These are phyloP conservation scores for Rhexocercosporidium sp. DNA, from an alignment of 2,329 filamentous ascomycete genomes.

Conservation along the genomic window DNA sequence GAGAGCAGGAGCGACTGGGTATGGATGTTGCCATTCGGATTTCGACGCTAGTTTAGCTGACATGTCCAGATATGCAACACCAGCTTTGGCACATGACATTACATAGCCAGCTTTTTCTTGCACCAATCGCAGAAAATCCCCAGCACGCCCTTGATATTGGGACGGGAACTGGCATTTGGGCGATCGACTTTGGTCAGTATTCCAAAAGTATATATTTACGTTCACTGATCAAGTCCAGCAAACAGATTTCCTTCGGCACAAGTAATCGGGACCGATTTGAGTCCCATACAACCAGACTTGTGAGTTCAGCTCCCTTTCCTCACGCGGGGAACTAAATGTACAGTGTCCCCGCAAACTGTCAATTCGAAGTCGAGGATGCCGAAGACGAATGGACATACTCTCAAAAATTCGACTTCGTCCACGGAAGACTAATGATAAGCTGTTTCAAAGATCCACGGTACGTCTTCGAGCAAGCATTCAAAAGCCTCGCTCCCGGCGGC, in stretches of 20 bases:
- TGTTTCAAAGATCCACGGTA: constrained; percentile 17
- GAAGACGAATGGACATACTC: constrained; percentile 31
- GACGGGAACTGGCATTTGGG: constrained; percentile 44
- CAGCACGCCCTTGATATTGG: constrained; percentile 42
- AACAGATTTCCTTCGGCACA: constrained; percentile 35
- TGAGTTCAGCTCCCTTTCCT: neutral
- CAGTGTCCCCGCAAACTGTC: constrained; percentile 60
- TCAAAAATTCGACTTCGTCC: constrained; percentile 36
- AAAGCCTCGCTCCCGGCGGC: constrained; percentile 16
- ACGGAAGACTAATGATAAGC: constrained; percentile 20
- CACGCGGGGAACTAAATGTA: too few species aligned
- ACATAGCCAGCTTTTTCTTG: constrained; percentile 17
- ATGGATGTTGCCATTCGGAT: neutral
- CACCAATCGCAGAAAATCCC: constrained; percentile 30
- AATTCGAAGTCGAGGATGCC: constrained; percentile 66
- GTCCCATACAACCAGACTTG: constrained; percentile 45
- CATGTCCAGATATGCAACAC: constrained; percentile 35
- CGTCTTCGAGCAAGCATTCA: constrained; percentile 12
- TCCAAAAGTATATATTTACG: neutral
- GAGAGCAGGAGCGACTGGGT: constrained; percentile 19
- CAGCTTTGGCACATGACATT: constrained; percentile 35
- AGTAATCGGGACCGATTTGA: constrained; percentile 40
- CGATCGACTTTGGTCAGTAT: constrained; percentile 42
- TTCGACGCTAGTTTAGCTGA: neutral
- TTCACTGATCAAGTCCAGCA: constrained; percentile 13